Percentiles rank a stretch among this genome's conserved stretches.
phyloP scores from a whole-genome alignment of 2,329 filamentous ascomycete genomes.

The Pseudopyrenochaeta lycopersici region DNA sequence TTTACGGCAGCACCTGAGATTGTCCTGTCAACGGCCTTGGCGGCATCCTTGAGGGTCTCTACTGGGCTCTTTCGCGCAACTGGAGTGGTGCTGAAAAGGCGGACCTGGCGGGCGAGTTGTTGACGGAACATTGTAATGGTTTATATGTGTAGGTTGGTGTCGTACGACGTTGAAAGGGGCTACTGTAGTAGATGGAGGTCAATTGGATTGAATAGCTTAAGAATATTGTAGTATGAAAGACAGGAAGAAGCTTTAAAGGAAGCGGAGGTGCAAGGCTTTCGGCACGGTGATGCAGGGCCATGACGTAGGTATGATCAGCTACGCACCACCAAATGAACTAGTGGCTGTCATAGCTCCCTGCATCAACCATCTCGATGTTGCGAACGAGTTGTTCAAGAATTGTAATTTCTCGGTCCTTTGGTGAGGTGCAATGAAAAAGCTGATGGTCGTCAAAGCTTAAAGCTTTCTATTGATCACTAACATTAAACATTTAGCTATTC shows the following conservation, averaged over 20 bases:
- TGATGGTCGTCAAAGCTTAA: neutral
- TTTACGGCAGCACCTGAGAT: slow-evolving; percentile 66
- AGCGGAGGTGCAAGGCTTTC: slow-evolving; percentile 9
- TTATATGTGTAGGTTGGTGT: slow-evolving; percentile 6
- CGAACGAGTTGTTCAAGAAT: neutral
- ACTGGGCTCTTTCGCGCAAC: slow-evolving; percentile 60
- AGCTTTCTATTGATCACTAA: neutral
- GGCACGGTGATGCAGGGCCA: slow-evolving; percentile 12
- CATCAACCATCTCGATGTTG: neutral
- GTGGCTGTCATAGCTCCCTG: slow-evolving; percentile 22
- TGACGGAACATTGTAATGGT: slow-evolving; percentile 56
- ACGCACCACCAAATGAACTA: slow-evolving; percentile 3
- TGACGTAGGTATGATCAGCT: slow-evolving; percentile 35
- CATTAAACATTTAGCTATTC: neutral
- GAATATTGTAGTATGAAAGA: slow-evolving; percentile 5
- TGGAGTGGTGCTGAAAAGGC: slow-evolving; percentile 64
- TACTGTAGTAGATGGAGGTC: slow-evolving; percentile 1
- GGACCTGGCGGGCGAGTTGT: slow-evolving; percentile 54
- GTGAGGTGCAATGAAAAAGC: neutral
- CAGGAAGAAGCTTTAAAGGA: slow-evolving; percentile 27
- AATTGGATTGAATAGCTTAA: slow-evolving; percentile 11
- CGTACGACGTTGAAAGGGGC: neutral
- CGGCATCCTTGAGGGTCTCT: slow-evolving; percentile 65
- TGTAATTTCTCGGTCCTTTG: neutral
- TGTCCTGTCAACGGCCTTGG: slow-evolving; percentile 65